Evolutionary conservation across 2,329 filamentous ascomycete genomes (phyloP), one percentile per base, ranked within the genome.

Genomic region (Neofusicoccum laricinum): DNA sequence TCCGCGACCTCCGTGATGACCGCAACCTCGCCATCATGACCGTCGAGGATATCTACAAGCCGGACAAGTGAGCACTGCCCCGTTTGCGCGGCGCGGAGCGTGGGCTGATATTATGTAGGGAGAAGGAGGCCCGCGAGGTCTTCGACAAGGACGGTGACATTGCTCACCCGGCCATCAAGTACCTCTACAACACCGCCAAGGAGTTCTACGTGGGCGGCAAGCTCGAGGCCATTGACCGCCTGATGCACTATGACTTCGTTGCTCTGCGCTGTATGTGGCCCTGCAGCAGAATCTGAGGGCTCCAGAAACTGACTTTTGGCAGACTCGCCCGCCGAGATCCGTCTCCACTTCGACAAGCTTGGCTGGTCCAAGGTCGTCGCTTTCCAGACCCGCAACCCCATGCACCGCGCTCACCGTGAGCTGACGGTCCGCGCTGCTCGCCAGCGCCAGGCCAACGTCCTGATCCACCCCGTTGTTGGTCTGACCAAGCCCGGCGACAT

Each of bases 401-500:
- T 99, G 95, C 95, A 99, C 85, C 91, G 95, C 75, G 95, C 95
- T 78, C 95, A 99, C 82, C 88, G 95, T 81, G 95, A 99, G 84
- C 84, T 99, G 79, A 99, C 95, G 66, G 95, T 99, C 75, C 93
- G 95, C 74, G 95, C 95, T 70, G 95, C 95, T 69, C 94, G 95
- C 73, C 91, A 91, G 65, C 92, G 96, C 80, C 93, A 97, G 80
- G 95, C 95, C 78, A 99, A 99, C 78, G 95, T 99, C 71, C 90
- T 99, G 74, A 99, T 99, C 79, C 95, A 99, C 84, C 95, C 95
- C 67, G 95, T 99, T 69, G 95, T 99, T 69, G 95, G 95, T 76
- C 87, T 99, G 74, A 99, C 95, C 78, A 99, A 99, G 86, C 95
- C 95, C 65, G 95, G 95, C 78, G 95, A 99, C 80, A 99, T 99